Evolutionary conservation across 345 rosid genomes (phyloP).

Genomic region (Eutrema yunnanense): DNA sequence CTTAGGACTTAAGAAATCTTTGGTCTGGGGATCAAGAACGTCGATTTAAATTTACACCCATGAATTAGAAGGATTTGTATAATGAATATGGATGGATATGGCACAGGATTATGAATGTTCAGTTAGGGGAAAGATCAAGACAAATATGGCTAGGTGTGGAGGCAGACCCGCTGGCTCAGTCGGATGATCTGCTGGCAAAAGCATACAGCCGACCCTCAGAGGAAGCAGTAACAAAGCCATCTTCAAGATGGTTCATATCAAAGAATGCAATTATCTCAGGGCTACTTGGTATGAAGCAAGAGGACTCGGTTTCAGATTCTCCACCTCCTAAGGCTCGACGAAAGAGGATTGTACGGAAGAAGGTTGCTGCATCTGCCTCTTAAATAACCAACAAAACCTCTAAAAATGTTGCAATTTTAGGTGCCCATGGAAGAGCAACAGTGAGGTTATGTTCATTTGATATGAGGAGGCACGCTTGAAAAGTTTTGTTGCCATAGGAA

Average conservation of each 20-base stretch:
- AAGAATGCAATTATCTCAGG: slow-evolving; percentile 74
- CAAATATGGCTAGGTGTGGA: slow-evolving; percentile 86
- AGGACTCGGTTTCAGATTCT: slow-evolving; percentile 37
- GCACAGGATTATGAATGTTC: slow-evolving; percentile 67
- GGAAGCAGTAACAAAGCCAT: slow-evolving; percentile 31
- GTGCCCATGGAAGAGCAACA: slow-evolving; percentile 10
- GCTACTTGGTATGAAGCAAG: slow-evolving; percentile 73
- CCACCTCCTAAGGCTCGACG: slow-evolving; percentile 58
- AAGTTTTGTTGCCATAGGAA: slow-evolving; percentile 29
- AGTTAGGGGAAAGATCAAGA: slow-evolving; percentile 66
- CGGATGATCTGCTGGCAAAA: slow-evolving; percentile 59
- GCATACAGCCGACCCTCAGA: slow-evolving; percentile 63
- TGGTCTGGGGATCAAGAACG: slow-evolving; percentile 1
- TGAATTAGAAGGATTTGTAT: neutral
- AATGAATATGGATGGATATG: slow-evolving; percentile 16
- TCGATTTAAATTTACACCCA: neutral
- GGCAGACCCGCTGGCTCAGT: slow-evolving; percentile 73
- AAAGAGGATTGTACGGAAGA: slow-evolving; percentile 79
- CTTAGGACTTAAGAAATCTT: neutral
- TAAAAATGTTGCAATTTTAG: neutral
- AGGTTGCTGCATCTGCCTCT: slow-evolving; percentile 45
- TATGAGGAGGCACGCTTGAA: slow-evolving; percentile 14
- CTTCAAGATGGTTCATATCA: slow-evolving; percentile 79
- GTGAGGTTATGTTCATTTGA: slow-evolving; percentile 19
- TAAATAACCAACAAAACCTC: slow-evolving; percentile 11